Base-by-base conservation (phyloP, 768 basidiomycete species). In the Cystoderma amianthinum region DNA sequence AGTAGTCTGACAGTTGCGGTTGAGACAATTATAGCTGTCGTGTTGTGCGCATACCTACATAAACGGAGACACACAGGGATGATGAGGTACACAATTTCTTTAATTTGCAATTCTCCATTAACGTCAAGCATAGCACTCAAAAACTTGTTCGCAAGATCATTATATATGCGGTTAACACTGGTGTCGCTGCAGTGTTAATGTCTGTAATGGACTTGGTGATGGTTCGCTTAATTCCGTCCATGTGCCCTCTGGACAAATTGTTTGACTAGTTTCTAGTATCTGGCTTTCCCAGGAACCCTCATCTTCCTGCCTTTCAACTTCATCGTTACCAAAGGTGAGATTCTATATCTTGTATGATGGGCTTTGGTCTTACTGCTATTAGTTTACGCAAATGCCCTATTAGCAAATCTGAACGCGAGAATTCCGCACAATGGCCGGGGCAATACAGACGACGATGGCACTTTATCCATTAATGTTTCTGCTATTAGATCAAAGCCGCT, bases 281-380 rank as follows among this genome's bases (percentile, higher is more conserved):
- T 36, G 6, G 34, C 34, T 36, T 36, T 36, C 34, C 34, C 34
- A 6, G 18, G 18, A 7, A 36, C 34, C 18, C 18, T 36, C 6
- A 36, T 36, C 17, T 36, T 36, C 34, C 34, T 36, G 7, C 34
- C 34, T 16, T 36, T 36, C 34, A 36, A 36, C 18, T 36, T 36
- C 34, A 36, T 36, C 18, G 34, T 36, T 7, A 36, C 34, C 7
- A 36, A 36, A 36, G 34, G 34, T 36, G 7, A 9, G 9, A 30
- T 30, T 30, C 9, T 30, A 30, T 9, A 30, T 30, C 15, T 30
- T 30, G 15, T n/a, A 30, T 30, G 28, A 15, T 30, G 28, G 15
- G 10, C 9, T 15, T 9, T 30, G 9, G 9, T 30, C 28, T 30
- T 9, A 30, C 28, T 9, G 6, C 18, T 36, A 16, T 7, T 17